Percentiles rank a stretch among this genome's conserved stretches.
These are phyloP conservation scores for Euphorbia peplus DNA, from an alignment of 345 rosid genomes.

Conservation along the genomic window DNA sequence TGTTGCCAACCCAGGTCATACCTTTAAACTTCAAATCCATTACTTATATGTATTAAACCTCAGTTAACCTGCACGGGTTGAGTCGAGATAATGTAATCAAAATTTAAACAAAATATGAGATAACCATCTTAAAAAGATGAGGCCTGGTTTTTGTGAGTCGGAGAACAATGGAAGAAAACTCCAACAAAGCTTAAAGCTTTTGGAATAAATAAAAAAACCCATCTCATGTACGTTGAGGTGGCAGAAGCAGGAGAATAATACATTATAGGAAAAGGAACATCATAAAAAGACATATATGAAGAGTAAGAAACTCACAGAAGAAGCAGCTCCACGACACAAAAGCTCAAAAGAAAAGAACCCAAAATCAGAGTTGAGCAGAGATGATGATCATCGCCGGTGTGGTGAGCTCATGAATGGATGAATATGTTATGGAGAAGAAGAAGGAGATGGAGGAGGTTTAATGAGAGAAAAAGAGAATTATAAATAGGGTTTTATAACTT, in stretches of 20 bases:
- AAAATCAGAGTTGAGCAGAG: background rate
- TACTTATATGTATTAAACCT: background rate
- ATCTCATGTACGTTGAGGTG: background rate
- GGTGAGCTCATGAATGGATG: too few species aligned
- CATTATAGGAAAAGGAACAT: background rate
- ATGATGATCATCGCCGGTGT: background rate
- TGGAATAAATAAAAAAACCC: background rate
- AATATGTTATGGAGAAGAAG: too few species aligned
- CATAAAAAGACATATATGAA: background rate
- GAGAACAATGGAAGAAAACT: background rate
- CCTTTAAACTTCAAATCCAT: constrained; percentile 56
- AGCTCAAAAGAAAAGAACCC: background rate
- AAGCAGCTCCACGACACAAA: too few species aligned
- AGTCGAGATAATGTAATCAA: background rate
- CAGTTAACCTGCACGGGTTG: constrained; percentile 1
- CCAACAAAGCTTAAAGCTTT: background rate
- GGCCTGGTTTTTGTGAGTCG: background rate
- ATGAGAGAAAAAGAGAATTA: too few species aligned
- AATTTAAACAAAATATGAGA: background rate
- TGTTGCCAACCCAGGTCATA: constrained; percentile 58
- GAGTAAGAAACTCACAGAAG: background rate
- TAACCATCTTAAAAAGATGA: background rate
- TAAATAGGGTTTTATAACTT: too few species aligned
- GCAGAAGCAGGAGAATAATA: background rate
- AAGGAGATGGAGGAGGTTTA: background rate